phyloP scores from a whole-genome alignment of 352 stramenopile species.

The Globisporangium okanoganense region DNA sequence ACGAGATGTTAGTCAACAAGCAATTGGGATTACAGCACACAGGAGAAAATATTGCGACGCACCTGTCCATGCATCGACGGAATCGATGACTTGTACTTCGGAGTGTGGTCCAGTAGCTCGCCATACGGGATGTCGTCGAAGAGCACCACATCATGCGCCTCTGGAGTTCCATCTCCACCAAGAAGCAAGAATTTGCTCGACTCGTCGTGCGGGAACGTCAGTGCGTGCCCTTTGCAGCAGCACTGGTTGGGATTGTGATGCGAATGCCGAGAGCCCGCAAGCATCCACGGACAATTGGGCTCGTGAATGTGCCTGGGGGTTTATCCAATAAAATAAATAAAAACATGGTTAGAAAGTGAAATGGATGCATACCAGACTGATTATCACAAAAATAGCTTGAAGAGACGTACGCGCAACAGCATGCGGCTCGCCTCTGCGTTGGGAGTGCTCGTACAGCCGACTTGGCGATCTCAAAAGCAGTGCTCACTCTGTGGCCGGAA shows the following conservation, averaged over 20 bases:
- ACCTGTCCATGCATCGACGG: constrained; percentile 77
- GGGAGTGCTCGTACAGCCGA: constrained; percentile 58
- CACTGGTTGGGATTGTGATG: constrained; percentile 64
- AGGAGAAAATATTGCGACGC: background rate
- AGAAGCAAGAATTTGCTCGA: constrained; percentile 80
- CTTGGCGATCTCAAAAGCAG: constrained; percentile 74
- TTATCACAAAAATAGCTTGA: too few relatives aligned
- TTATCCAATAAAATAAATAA: background rate
- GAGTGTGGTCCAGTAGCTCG: constrained; percentile 57
- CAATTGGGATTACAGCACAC: background rate
- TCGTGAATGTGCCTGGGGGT: constrained; percentile 60
- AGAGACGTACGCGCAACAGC: constrained; percentile 72
- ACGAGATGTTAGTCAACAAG: background rate
- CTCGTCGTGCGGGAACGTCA: constrained; percentile 77
- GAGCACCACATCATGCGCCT: constrained; percentile 62
- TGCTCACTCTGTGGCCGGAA: constrained; percentile 59
- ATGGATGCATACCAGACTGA: too few relatives aligned
- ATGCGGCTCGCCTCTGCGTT: constrained; percentile 57
- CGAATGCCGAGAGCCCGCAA: constrained; percentile 54
- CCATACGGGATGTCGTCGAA: constrained; percentile 67
- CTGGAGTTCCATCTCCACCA: constrained; percentile 24
- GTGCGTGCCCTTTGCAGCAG: constrained; percentile 64
- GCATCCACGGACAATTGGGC: constrained; percentile 65
- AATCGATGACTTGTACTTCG: constrained; percentile 66
- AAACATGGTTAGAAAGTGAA: background rate